Base-by-base conservation (phyloP, 2,329 filamentous ascomycete species). In the Colletotrichum scovillei region DNA sequence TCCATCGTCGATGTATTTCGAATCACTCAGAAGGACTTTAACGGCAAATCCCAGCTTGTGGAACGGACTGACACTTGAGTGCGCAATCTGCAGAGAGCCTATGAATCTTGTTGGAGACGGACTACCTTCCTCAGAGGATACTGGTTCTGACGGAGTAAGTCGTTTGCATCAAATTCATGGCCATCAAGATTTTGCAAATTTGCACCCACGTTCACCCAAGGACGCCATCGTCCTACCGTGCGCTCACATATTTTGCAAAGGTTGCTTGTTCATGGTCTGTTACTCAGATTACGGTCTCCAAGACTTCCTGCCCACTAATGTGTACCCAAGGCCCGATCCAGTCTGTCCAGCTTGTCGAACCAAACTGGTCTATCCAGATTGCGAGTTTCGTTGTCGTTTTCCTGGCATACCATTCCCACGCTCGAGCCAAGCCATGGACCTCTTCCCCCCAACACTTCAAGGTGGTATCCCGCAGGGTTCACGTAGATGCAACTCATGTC, bases 221-320 rank as follows among this genome's bases (percentile, higher is more conserved):
- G 11, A 35, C 16, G 67, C 67, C 22, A 66, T 59, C 11, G 30
- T 70, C 14, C 6, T 65, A 12, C 67, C 67, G 12, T 70, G 67
- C 35, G 67, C 49, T 42, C 67, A 70, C 38, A 66, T 70, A 16
- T 52, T 70, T 16, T 70, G 67, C 19, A 70, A 35, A 59, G 22
- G 14, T 12, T 70, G 67, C 19, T 3, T 70, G 7, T 58, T 58
- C 53, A n/a, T 22, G 7, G 22, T 70, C 1, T 52, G 28, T 28
- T 59, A 52, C 52, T 16, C 24, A 1, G 67, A 22, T 5, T 65
- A 38, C 7, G n/a, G 14, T 22, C 8, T n/a, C 5, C 4, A 19
- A 12, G 57, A 59, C 24, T 65, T 69, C n/a, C 35, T n/a, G 26
- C 53, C 30, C 12, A 42, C 19, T 12, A 62, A 58, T 8, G 26